phyloP scores from a whole-genome alignment of 768 basidiomycete genomes.

The Suillus tomentosus region DNA sequence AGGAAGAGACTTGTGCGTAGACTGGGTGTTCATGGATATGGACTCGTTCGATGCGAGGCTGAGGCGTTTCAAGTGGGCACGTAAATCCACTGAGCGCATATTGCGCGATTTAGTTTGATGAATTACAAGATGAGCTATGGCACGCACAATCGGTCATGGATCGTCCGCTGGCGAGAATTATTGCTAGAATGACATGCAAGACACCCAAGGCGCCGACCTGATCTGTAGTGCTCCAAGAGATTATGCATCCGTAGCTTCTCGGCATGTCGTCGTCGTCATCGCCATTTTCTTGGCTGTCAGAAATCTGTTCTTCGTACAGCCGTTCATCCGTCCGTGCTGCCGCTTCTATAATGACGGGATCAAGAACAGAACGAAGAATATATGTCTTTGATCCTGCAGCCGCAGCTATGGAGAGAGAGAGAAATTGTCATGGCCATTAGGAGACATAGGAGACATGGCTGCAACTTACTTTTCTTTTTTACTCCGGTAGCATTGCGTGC shows the following conservation, averaged over 20 bases:
- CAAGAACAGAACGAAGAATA: conserved; percentile 76
- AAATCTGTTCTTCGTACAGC: conserved; percentile 49
- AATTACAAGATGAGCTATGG: neutral
- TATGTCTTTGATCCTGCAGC: conserved; percentile 74
- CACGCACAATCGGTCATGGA: conserved; percentile 69
- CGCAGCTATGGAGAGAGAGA: conserved; percentile 39
- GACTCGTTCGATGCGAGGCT: conserved; percentile 52
- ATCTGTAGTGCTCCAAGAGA: conserved; percentile 71
- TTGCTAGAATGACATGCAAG: conserved; percentile 76
- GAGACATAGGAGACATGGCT: conserved; percentile 5
- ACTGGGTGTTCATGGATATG: conserved; percentile 53
- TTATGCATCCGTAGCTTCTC: conserved; percentile 63
- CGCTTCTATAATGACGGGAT: conserved; percentile 60
- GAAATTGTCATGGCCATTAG: neutral
- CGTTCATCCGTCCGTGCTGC: conserved; percentile 53
- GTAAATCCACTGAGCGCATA: conserved; percentile 66
- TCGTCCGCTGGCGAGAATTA: conserved; percentile 82
- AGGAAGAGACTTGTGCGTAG: conserved; percentile 51
- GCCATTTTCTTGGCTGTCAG: conserved; percentile 48
- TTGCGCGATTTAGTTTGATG: neutral
- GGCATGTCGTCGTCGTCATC: conserved; percentile 52
- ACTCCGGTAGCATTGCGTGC: conserved; percentile 52
- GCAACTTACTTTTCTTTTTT: conserved; percentile 63
- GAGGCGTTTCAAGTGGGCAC: conserved; percentile 67
- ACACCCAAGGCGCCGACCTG: conserved; percentile 73